Evolutionary conservation across 495 filamentous ascomycete species (phyloP).

Genomic region (Ascobolus immersus): DNA sequence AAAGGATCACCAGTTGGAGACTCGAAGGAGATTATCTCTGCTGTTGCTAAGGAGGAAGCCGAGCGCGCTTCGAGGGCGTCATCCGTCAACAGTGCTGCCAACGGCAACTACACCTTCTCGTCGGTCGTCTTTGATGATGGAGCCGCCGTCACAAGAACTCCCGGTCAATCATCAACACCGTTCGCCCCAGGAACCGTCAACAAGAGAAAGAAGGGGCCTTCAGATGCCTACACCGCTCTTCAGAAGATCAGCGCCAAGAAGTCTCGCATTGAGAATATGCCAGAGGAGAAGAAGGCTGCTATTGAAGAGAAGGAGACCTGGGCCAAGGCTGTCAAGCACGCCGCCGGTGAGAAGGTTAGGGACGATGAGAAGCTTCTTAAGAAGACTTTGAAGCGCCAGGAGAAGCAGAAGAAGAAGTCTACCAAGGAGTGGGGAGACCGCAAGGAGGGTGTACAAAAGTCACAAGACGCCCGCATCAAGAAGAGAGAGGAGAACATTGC

Average conservation of each 20-base stretch:
- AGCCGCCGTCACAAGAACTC: slow-evolving; percentile 40
- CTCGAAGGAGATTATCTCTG: not conserved
- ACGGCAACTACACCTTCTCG: slow-evolving; percentile 60
- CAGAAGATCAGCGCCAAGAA: slow-evolving; percentile 45
- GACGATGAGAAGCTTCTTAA: slow-evolving; percentile 74
- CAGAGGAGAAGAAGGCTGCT: slow-evolving; percentile 52
- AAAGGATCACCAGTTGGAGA: not conserved
- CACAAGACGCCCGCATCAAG: slow-evolving; percentile 53
- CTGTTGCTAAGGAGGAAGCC: slow-evolving; percentile 37
- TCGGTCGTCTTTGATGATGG: slow-evolving; percentile 71
- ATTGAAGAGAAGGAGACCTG: slow-evolving; percentile 82
- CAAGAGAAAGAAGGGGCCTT: slow-evolving; percentile 41
- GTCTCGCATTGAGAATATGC: slow-evolving; percentile 39
- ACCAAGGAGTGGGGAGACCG: slow-evolving; percentile 61
- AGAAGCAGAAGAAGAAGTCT: slow-evolving; percentile 68
- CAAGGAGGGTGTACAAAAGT: slow-evolving; percentile 44
- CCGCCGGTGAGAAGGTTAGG: slow-evolving; percentile 69
- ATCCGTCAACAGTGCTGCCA: not conserved
- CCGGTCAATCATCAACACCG: slow-evolving; percentile 26
- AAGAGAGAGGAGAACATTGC: slow-evolving; percentile 71
- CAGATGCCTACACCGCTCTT: slow-evolving; percentile 52
- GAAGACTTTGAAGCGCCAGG: slow-evolving; percentile 85
- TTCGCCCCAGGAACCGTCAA: slow-evolving; percentile 15
- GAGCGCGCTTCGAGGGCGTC: slow-evolving; percentile 25
- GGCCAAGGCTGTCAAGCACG: slow-evolving; percentile 72